Evolutionary conservation across 2,329 filamentous ascomycete species (phyloP).

Genomic region (Bimuria novae-zelandiae): DNA sequence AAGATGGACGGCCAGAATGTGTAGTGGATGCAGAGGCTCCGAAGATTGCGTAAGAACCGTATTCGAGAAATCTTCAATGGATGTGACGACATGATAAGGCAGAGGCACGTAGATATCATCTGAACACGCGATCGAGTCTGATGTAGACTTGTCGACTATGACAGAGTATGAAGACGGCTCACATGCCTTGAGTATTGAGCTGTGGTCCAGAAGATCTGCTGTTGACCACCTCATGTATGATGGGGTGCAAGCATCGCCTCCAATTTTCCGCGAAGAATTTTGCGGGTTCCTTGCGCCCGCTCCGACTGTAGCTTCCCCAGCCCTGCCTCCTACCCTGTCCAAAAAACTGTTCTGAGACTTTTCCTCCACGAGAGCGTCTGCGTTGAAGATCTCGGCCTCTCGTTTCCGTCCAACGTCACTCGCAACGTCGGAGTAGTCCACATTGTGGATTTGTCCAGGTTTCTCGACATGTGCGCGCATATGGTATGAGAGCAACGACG

Average conservation of each 20-base stretch:
- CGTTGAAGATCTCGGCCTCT: constrained; percentile 32
- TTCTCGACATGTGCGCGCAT: constrained; percentile 37
- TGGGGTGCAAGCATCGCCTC: too few species aligned
- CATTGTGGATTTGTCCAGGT: constrained; percentile 42
- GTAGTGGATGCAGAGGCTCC: constrained; percentile 42
- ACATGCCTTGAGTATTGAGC: constrained; percentile 33
- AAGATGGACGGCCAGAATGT: constrained; percentile 47
- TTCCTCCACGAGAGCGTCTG: neutral
- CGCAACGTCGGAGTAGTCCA: constrained; percentile 46
- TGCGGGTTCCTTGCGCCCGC: too few species aligned
- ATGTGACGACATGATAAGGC: constrained; percentile 33
- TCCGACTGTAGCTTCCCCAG: too few species aligned
- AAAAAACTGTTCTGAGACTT: neutral
- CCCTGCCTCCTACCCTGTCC: too few species aligned
- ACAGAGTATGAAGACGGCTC: constrained; percentile 33
- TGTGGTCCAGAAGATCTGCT: constrained; percentile 42
- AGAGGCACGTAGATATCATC: constrained; percentile 37
- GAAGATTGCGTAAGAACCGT: constrained; percentile 11
- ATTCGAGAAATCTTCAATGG: constrained; percentile 3
- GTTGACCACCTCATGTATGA: constrained; percentile 42
- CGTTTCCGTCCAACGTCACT: constrained; percentile 37
- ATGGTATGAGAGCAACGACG: constrained; percentile 44
- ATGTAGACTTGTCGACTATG: constrained; percentile 46
- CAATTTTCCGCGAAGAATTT: too few species aligned
- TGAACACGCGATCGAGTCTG: constrained; percentile 45